Evolutionary conservation across 768 basidiomycete species (phyloP).

Genomic region (Daedalea quercina): DNA sequence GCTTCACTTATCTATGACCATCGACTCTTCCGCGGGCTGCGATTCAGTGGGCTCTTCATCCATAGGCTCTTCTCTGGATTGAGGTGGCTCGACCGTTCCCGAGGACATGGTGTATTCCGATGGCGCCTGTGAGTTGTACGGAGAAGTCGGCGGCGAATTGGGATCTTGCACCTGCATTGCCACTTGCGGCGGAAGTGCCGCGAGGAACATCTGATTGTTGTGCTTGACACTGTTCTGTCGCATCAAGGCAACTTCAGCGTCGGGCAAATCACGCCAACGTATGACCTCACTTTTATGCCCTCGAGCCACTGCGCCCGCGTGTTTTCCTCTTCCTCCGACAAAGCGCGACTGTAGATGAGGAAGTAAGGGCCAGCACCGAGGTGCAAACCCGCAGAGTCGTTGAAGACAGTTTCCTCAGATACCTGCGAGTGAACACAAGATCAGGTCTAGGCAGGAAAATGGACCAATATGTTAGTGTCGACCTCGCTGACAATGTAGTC

Average conservation of each 20-base stretch:
- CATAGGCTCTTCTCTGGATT: slow-evolving; percentile 18
- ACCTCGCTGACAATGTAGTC: slow-evolving; percentile 68
- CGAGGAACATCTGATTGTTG: slow-evolving; percentile 31
- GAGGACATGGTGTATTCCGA: slow-evolving; percentile 17
- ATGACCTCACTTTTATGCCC: slow-evolving; percentile 20
- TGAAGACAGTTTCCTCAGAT: slow-evolving; percentile 59
- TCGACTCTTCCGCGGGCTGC: too few relatives aligned
- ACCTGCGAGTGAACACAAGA: slow-evolving; percentile 37
- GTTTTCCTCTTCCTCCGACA: slow-evolving; percentile 20
- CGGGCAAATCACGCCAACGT: neutral
- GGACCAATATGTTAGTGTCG: neutral
- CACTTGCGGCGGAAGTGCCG: slow-evolving; percentile 24
- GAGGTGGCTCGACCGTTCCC: slow-evolving; percentile 13
- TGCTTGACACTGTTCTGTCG: slow-evolving; percentile 28
- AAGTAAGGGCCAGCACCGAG: slow-evolving; percentile 74
- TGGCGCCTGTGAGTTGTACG: slow-evolving; percentile 8
- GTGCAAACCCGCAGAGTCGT: slow-evolving; percentile 66
- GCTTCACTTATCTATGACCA: too few relatives aligned
- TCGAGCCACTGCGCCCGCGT: slow-evolving; percentile 24
- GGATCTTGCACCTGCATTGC: slow-evolving; percentile 16
- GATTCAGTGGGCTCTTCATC: too few relatives aligned
- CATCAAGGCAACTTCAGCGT: too few relatives aligned
- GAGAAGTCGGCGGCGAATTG: slow-evolving; percentile 19
- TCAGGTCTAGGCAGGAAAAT: neutral
- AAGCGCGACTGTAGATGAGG: slow-evolving; percentile 53